Evolutionary conservation across 257 asterid genomes (phyloP), one percentile per base, ranked within the genome.

Genomic region (Plectranthus barbatus): DNA sequence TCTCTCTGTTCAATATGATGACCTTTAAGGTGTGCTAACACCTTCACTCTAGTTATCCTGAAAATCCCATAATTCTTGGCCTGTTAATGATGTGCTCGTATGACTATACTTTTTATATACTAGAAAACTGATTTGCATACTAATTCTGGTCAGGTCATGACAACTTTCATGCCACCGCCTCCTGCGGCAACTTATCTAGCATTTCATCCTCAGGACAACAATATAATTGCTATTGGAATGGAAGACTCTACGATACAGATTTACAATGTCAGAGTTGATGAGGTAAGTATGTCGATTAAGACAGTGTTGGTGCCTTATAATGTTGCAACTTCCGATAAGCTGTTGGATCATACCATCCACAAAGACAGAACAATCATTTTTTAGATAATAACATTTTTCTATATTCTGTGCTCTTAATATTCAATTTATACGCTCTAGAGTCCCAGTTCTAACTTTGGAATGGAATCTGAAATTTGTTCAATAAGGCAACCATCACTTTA

Each of bases 1-100:
- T 92, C 63, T 92, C 99, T 68, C 73, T 92, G 86, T 92, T 92
- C 79, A 92, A 92, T 81, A 92, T 92, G 99, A 92, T 89, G 99
- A 89, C 97, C 50, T 92, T 89, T 68, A 92, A 89, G 99, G 99
- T 92, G 51, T 50, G 66, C 45, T 13, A 21, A 26, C 50, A 47
- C 29, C 34, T 33, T 23, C 12, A 24, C 44, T 73, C 60, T 62
- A 62, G 59, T 14, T 59, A 57, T 12, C 23, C 39, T 19, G 46
- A 60, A 55, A 20, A n/a, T n/a, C n/a, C n/a, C 56, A 26, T 62
- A 29, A 36, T 61, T 58, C 17, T 29, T 36, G 52, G 45, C 9
- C 41, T 40, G 5, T 13, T 6, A 49, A 18, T 40, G 49, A 14
- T 9, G 26, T 33, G 7, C 15, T 62, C 24, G 14, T 55, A 50